These are phyloP conservation scores for Wickerhamomyces rabaulensis DNA, from an alignment of 805 yeast genomes.

Conservation along the genomic window DNA sequence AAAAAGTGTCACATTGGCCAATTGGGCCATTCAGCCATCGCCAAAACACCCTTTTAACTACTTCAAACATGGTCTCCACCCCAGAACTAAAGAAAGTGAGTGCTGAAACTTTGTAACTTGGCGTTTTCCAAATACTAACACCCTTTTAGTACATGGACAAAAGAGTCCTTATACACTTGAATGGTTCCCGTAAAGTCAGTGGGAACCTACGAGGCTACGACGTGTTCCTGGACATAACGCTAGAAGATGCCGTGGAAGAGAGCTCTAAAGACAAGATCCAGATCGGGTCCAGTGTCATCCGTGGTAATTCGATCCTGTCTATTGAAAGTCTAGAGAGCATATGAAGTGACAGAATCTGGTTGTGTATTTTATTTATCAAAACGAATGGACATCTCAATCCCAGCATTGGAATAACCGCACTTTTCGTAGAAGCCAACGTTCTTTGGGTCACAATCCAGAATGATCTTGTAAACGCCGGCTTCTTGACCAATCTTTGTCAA, in stretches of 20 bases:
- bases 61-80: slow-evolving; percentile 46
- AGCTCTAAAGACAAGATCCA: slow-evolving; percentile 25
- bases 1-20: no score
- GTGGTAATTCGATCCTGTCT: slow-evolving; percentile 76
- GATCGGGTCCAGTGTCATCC: slow-evolving; percentile 65
- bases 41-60: no score
- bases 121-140: slow-evolving; percentile 4
- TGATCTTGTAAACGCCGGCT: slow-evolving; percentile 79
- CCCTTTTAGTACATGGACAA: slow-evolving; percentile 69
- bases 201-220: slow-evolving; percentile 87
- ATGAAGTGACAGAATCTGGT: slow-evolving; percentile 2
- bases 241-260: slow-evolving; percentile 63
- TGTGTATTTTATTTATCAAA: slow-evolving; percentile 18
- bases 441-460: slow-evolving; percentile 80
- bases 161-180: slow-evolving; percentile 65
- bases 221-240: slow-evolving; percentile 59
- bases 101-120: slow-evolving; percentile 6
- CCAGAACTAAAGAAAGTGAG: slow-evolving; percentile 55
- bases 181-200: slow-evolving; percentile 71
- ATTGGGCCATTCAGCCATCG: no score
- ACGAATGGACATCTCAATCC: slow-evolving; percentile 63
- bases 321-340: slow-evolving; percentile 41
- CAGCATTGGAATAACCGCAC: slow-evolving; percentile 69
- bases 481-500: slow-evolving; percentile 54
- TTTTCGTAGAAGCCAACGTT: slow-evolving; percentile 84